Conservation (phyloP, 192 early-diverging fungal species). For the Lobosporangium transversale region DNA sequence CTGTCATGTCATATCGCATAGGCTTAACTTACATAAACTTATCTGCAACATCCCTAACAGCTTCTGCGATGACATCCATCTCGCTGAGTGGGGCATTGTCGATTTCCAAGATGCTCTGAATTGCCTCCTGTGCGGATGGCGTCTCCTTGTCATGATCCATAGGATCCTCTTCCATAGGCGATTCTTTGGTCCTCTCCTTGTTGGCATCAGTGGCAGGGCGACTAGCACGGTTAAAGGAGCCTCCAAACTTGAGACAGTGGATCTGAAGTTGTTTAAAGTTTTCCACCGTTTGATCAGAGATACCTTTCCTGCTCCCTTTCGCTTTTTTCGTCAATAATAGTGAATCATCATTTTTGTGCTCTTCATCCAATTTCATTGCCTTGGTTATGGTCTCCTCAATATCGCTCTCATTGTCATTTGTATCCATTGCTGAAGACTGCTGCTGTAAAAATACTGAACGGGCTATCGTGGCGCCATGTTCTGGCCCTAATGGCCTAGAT, state of each 20-base stretch:
- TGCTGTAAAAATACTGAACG: neutral
- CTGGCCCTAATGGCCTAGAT: neutral
- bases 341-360: conserved; percentile 2
- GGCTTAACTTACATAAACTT: conserved; percentile 34
- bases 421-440: neutral
- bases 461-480: too few species aligned
- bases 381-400: neutral
- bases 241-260: conserved; percentile 43
- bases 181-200: conserved; percentile 2
- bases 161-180: conserved; percentile 4
- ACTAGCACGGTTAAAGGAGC: conserved; percentile 3
- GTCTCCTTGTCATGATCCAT: neutral
- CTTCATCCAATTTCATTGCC: neutral
- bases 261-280: conserved; percentile 42
- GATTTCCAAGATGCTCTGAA: conserved; percentile 30
- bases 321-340: neutral
- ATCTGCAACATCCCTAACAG: conserved; percentile 36
- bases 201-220: conserved; percentile 25
- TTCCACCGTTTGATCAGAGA: conserved; percentile 17
- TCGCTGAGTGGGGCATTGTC: conserved; percentile 38
- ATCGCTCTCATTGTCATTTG: conserved; percentile 8
- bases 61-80: conserved; percentile 50
- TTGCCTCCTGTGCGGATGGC: conserved; percentile 4
- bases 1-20: too few species aligned
- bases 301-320: neutral